Evolutionary conservation across 441 rosid species (phyloP).

Genomic region (Eutrema salsugineum): DNA sequence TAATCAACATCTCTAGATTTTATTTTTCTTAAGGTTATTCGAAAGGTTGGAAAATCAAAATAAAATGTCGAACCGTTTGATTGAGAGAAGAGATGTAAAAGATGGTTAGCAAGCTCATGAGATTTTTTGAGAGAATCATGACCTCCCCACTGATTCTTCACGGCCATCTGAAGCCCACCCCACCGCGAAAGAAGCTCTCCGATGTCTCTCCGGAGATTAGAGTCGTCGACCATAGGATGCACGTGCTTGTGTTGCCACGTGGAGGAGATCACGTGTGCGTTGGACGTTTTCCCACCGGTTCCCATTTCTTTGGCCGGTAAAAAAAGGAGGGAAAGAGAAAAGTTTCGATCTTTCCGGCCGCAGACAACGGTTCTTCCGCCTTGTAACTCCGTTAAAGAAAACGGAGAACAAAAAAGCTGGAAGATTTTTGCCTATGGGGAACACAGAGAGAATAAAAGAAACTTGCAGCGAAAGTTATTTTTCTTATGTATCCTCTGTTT

Average conservation of each 20-base stretch:
- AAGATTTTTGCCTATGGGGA: constrained; percentile 23
- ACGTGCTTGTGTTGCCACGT: constrained; percentile 21
- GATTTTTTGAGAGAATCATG: constrained; percentile 46
- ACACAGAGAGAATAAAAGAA: not conserved
- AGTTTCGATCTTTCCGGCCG: not conserved
- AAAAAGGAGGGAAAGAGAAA: not conserved
- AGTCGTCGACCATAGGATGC: not conserved
- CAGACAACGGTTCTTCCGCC: constrained; percentile 19
- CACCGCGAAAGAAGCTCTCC: constrained; percentile 49
- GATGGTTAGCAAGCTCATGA: constrained; percentile 40
- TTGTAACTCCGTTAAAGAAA: constrained; percentile 1
- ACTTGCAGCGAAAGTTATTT: not conserved
- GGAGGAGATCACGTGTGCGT: not conserved
- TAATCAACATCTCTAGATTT: not conserved
- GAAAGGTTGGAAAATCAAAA: not conserved
- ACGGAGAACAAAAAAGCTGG: constrained; percentile 18
- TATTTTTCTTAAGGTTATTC: not conserved
- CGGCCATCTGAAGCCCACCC: constrained; percentile 80
- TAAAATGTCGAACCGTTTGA: constrained; percentile 34
- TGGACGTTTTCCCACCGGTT: constrained; percentile 11
- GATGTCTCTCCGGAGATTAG: constrained; percentile 41
- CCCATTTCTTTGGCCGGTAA: constrained; percentile 22
- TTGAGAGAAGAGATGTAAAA: constrained; percentile 51
- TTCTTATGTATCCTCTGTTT: too few species aligned
- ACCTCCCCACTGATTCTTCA: constrained; percentile 77